A percentile compares a stretch with the other conserved stretches of the same genome.
Evolutionary conservation across 495 filamentous ascomycete genomes (phyloP).

Genomic region (Tuber calosporum): DNA sequence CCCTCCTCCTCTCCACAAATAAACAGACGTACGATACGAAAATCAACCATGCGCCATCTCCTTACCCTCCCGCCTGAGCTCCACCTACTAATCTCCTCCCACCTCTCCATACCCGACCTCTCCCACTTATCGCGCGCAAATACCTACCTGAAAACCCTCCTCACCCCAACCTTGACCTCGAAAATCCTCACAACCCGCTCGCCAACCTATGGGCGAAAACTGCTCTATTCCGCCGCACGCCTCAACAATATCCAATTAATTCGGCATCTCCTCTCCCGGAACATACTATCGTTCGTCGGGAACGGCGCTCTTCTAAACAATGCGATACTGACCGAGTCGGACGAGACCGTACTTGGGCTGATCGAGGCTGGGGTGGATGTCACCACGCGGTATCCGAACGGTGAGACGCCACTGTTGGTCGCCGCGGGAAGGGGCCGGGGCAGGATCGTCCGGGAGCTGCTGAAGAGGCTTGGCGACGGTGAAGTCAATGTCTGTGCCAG

Average conservation of each 20-base stretch:
- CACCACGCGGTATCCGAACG: background rate
- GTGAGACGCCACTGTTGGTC: background rate
- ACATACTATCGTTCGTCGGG: background rate
- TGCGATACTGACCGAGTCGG: background rate
- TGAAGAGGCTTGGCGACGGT: background rate
- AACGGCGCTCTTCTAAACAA: background rate
- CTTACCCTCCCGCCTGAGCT: background rate
- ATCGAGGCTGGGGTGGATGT: background rate
- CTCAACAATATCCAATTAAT: background rate
- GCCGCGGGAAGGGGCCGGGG: background rate
- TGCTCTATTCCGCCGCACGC: background rate
- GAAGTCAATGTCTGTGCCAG: background rate
- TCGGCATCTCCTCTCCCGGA: background rate
- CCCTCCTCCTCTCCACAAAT: background rate
- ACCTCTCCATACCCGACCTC: background rate
- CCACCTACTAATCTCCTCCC: background rate
- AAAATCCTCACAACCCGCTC: background rate
- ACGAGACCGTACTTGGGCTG: background rate
- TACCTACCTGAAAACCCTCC: background rate
- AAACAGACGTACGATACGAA: background rate
- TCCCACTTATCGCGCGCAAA: slow-evolving; percentile 2
- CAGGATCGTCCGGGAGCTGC: background rate
- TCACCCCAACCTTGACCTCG: background rate
- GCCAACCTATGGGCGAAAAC: background rate
- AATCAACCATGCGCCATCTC: background rate